Evolutionary conservation across 2,329 filamentous ascomycete species (phyloP).

Genomic region (Neurospora crassa): DNA sequence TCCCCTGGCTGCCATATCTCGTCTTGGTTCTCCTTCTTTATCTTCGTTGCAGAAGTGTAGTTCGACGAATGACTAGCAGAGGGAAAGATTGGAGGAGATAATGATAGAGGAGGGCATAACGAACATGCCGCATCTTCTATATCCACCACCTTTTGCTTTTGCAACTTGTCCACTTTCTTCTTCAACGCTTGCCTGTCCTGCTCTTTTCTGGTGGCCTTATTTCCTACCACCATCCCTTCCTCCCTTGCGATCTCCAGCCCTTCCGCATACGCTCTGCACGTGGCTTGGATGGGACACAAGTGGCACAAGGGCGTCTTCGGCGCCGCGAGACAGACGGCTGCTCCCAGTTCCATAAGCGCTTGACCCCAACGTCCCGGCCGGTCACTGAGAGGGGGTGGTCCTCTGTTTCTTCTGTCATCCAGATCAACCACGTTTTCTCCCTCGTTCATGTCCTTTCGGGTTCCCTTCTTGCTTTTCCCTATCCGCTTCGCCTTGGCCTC

Average conservation of each 20-base stretch:
- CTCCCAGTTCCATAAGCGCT: not conserved
- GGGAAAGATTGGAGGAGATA: not conserved
- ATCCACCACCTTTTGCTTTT: constrained; percentile 22
- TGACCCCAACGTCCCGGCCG: not conserved
- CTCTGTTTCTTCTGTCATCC: not conserved
- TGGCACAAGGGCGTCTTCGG: constrained; percentile 41
- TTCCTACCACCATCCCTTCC: constrained; percentile 6
- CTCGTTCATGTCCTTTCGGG: not conserved
- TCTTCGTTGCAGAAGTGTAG: not conserved
- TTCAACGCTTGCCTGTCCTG: too few species aligned
- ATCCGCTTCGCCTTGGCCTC: constrained; percentile 4
- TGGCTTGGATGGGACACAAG: constrained; percentile 39
- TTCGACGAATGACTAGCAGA: not conserved
- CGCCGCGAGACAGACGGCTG: constrained; percentile 26
- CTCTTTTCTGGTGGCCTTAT: not conserved
- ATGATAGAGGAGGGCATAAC: not conserved
- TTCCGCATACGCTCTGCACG: constrained; percentile 42
- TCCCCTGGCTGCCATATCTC: too few species aligned
- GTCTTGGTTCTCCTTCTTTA: not conserved
- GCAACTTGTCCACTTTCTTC: too few species aligned
- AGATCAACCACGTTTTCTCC: too few species aligned
- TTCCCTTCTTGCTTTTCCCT: not conserved
- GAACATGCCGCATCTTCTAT: constrained; percentile 33
- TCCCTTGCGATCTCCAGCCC: constrained; percentile 26
- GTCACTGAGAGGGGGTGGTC: not conserved